Conservation (phyloP, 768 basidiomycete genomes). For the Polyporus arcularius region DNA sequence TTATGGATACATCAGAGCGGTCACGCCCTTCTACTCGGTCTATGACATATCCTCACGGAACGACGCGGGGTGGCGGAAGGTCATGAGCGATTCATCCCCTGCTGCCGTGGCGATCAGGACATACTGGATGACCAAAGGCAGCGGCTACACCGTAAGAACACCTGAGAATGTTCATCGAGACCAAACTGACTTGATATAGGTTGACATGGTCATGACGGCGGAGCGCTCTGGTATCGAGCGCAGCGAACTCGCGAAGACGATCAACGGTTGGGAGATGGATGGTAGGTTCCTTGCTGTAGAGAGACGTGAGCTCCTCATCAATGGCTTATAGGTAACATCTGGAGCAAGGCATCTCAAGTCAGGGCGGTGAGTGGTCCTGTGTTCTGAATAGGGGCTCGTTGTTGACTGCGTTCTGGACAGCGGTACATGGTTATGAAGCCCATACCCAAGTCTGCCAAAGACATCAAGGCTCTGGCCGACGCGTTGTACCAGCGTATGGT, state of each 20-base stretch:
- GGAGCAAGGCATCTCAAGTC: constrained; percentile 40
- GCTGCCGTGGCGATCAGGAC: constrained; percentile 35
- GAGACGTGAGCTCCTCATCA: too few species aligned
- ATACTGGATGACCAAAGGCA: constrained; percentile 32
- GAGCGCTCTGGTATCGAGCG: constrained; percentile 31
- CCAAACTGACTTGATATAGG: constrained; percentile 20
- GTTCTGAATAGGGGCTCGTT: background rate
- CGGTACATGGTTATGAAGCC: constrained; percentile 38
- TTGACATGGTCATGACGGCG: constrained; percentile 39
- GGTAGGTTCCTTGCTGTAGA: constrained; percentile 21
- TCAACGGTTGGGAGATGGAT: constrained; percentile 43
- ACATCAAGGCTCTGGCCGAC: constrained; percentile 35
- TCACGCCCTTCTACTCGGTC: constrained; percentile 47
- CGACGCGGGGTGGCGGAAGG: constrained; percentile 27
- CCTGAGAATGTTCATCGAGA: background rate
- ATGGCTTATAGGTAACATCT: constrained; percentile 29
- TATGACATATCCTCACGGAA: constrained; percentile 40
- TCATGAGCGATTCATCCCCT: constrained; percentile 33
- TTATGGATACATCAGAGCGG: constrained; percentile 43
- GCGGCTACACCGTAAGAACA: constrained; percentile 24
- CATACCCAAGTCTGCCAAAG: constrained; percentile 35
- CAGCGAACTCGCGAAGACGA: constrained; percentile 33
- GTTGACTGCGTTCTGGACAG: constrained; percentile 17
- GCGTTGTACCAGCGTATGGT: constrained; percentile 40
- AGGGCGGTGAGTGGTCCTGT: constrained; percentile 29